Evolutionary conservation across 2,329 filamentous ascomycete species (phyloP).

Genomic region (Podosphaera aphanis): DNA sequence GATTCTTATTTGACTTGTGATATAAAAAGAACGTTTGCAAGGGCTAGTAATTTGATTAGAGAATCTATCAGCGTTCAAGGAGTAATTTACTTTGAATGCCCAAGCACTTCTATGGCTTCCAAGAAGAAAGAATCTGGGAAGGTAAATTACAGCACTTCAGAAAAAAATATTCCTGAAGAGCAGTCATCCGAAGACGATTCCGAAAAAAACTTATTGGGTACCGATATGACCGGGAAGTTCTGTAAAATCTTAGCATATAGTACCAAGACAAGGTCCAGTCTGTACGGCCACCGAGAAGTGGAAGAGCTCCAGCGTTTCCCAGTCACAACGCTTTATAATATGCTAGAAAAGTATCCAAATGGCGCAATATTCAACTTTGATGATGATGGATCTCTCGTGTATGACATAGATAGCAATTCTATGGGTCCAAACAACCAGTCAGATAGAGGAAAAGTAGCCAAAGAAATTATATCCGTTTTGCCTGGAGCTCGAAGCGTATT

Average conservation of each 20-base stretch:
- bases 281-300: conserved; percentile 9
- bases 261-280: conserved; percentile 11
- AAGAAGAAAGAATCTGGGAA: too few relatives aligned
- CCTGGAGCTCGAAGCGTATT: conserved; percentile 23
- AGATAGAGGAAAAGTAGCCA: conserved; percentile 13
- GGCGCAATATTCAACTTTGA: conserved; percentile 16
- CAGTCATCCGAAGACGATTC: conserved; percentile 9
- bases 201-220: conserved; percentile 6
- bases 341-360: conserved; percentile 15
- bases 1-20: conserved; percentile 11
- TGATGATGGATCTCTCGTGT: conserved; percentile 10
- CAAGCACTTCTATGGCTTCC: conserved; percentile 6
- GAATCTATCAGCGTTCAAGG: conserved; percentile 15
- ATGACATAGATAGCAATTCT: conserved; percentile 9
- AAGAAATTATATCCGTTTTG: conserved; percentile 17
- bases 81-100: conserved; percentile 11
- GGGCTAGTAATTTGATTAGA: conserved; percentile 15
- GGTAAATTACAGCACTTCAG: conserved; percentile 6
- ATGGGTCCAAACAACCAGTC: conserved; percentile 5
- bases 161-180: conserved; percentile 8
- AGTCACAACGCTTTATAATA: conserved; percentile 9
- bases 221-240: conserved; percentile 8
- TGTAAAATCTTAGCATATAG: conserved; percentile 14
- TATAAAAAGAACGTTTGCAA: conserved; percentile 10
- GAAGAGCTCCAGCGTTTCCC: conserved; percentile 9